These are phyloP conservation scores for Tetraselmis chui DNA, from an alignment of 139 green algal species.

Conservation along the genomic window DNA sequence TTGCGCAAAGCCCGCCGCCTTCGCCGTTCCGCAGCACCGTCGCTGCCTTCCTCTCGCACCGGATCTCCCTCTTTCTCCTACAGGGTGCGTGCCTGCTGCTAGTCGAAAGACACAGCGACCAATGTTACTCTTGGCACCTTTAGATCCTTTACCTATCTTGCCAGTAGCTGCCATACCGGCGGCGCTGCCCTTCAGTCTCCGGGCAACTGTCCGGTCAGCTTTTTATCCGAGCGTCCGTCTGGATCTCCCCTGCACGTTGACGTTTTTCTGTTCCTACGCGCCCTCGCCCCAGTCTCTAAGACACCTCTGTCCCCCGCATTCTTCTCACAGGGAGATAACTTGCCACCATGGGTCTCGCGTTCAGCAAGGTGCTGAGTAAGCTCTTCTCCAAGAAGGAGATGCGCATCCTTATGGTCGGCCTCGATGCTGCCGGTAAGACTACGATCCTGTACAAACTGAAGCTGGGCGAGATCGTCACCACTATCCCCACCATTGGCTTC, in stretches of 20 bases:
- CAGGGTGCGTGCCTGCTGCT: not conserved
- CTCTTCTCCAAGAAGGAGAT: constrained; percentile 96
- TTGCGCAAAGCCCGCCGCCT: not conserved
- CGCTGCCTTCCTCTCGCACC: not conserved
- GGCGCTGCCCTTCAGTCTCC: not conserved
- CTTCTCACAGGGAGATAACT: not conserved
- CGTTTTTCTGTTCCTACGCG: too few species aligned
- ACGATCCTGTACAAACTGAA: constrained; percentile 99
- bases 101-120: too few species aligned
- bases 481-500: constrained; percentile 98
- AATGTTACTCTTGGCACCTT: too few species aligned
- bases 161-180: not conserved
- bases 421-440: constrained; percentile 97
- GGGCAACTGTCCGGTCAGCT: not conserved
- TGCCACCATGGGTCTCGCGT: constrained; percentile 82
- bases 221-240: not conserved
- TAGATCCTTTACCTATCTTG: not conserved
- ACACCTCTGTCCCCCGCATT: not conserved
- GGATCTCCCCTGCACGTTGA: not conserved
- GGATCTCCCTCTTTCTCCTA: not conserved
- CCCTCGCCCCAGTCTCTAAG: not conserved
- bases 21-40: not conserved
- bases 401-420: constrained; percentile 97
- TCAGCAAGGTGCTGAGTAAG: constrained; percentile 85
- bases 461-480: constrained; percentile 97